Base-by-base conservation (phyloP, 192 early-diverging fungal genomes). In the Ambispora gerdemannii region DNA sequence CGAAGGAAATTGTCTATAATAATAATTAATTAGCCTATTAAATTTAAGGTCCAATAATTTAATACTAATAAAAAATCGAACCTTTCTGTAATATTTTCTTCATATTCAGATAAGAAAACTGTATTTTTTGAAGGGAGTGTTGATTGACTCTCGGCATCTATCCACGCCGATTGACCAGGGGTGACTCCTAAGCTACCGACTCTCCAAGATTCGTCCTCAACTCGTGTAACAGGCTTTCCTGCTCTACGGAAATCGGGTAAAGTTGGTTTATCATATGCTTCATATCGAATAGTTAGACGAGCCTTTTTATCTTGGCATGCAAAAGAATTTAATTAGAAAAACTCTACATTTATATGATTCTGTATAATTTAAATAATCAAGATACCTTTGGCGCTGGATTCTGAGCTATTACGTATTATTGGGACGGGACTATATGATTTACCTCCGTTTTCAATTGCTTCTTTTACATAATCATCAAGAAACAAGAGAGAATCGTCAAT, bases 201-300 rank as follows among this genome's bases (percentile, higher is more conserved):
- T 10, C 49, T 20, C 30, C 28, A 52, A 15, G 19, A 13, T 8
- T 32, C 20, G 31, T 52, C 33, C 19, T 22, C 34, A n/a, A 20
- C 28, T 25, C 33, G 19, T 24, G 17, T n/a, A 33, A 15, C 13
- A 2, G 50, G 30, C 3, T n/a, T 25, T n/a, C 20, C 13, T 22
- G 13, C 10, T 52, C 28, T 63, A 34, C 30, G 30, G 3, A 15
- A 34, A 33, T 33, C 22, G 20, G 49, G 7, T 20, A 52, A 13
- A 3, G 8, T 22, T 11, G 65, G 65, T 50, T 67, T 67, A n/a
- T 67, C 65, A n/a, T 67, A 67, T 17, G 65, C 65, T 53, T 67
- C 50, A 50, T 67, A 67, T 32, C 65, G 49, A n/a, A 67, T 67
- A 52, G 31, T 31, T 33, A 7, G 10, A 6, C 10, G n/a, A 34